A percentile compares a stretch with the other conserved stretches of the same genome.
Evolutionary conservation across 1,139 yeast species (phyloP).

Genomic region (Scheffersomyces titani): DNA sequence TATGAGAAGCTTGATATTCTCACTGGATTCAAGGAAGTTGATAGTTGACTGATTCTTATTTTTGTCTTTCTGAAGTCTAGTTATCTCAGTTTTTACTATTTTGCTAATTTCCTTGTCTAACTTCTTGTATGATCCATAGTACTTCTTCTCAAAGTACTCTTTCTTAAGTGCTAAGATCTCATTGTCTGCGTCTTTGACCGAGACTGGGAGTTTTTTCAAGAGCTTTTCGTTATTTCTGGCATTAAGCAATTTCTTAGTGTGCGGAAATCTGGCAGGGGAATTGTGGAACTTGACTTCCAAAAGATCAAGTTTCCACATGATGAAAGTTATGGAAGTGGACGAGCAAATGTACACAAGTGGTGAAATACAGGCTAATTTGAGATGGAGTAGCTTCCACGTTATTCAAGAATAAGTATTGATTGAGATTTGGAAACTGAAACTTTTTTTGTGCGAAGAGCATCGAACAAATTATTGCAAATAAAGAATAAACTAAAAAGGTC

Average conservation of each 20-base stretch:
- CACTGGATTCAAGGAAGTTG: conserved; percentile 20
- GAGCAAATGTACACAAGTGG: neutral
- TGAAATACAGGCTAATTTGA: neutral
- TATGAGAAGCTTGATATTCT: conserved; percentile 25
- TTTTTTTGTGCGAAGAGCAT: neutral
- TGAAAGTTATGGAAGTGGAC: neutral
- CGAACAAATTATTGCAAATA: neutral
- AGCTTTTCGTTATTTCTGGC: conserved; percentile 50
- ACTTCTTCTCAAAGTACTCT: conserved; percentile 51
- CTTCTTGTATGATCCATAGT: conserved; percentile 48
- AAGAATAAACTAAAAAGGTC: neutral
- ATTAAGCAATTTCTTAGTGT: conserved; percentile 50
- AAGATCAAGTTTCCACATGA: conserved; percentile 52
- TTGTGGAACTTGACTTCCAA: conserved; percentile 49
- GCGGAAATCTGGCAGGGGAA: conserved; percentile 52
- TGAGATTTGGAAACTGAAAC: neutral
- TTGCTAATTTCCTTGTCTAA: conserved; percentile 37
- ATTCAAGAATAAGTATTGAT: neutral
- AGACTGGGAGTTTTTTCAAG: conserved; percentile 40
- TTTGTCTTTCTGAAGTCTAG: conserved; percentile 18
- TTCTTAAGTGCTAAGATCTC: conserved; percentile 48
- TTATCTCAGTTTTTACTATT: conserved; percentile 24
- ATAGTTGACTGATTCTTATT: conserved; percentile 23
- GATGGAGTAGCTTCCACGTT: neutral
- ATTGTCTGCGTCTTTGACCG: conserved; percentile 40